Conservation (phyloP, 2,329 filamentous ascomycete species). For the Trichoderma endophyticum region DNA sequence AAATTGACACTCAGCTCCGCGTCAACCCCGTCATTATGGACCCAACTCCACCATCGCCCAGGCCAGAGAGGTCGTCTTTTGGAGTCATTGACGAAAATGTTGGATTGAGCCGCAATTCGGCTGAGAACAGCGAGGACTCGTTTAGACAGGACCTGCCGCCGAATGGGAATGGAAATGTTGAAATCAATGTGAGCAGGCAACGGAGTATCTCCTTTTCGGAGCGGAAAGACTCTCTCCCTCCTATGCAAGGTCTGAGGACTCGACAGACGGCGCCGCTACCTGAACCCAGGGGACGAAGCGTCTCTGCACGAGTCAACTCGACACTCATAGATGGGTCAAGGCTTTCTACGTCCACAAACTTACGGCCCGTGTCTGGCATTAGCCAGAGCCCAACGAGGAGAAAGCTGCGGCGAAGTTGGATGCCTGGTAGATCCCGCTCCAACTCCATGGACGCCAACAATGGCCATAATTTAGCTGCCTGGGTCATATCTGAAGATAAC, state of each 20-base stretch:
- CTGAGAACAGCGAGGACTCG: background rate
- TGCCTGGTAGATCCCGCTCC: slow-evolving; percentile 52
- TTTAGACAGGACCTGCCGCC: background rate
- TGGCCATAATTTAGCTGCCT: slow-evolving; percentile 38
- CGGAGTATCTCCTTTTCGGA: slow-evolving; percentile 36
- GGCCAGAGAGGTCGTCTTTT: slow-evolving; percentile 22
- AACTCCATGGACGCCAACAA: slow-evolving; percentile 40
- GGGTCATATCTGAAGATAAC: slow-evolving; percentile 53
- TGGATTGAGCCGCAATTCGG: background rate
- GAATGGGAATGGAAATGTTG: background rate
- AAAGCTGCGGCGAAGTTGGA: slow-evolving; percentile 52
- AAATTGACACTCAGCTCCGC: slow-evolving; percentile 20
- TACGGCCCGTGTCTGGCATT: slow-evolving; percentile 29
- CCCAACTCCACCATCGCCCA: slow-evolving; percentile 31
- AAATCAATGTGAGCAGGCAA: slow-evolving; percentile 22
- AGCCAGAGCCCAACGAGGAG: slow-evolving; percentile 46
- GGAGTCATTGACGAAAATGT: background rate
- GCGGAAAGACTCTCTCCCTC: slow-evolving; percentile 24
- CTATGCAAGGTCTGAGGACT: slow-evolving; percentile 24
- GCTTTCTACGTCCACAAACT: slow-evolving; percentile 32
- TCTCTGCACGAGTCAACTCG: slow-evolving; percentile 45
- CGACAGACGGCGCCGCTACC: slow-evolving; percentile 33
- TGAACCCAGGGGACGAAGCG: slow-evolving; percentile 44
- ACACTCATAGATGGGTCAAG: slow-evolving; percentile 32
- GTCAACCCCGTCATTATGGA: slow-evolving; percentile 29